These are phyloP conservation scores for Cryptosporidium viatorum DNA, from an alignment of 169 alveolate genomes.

Conservation along the genomic window DNA sequence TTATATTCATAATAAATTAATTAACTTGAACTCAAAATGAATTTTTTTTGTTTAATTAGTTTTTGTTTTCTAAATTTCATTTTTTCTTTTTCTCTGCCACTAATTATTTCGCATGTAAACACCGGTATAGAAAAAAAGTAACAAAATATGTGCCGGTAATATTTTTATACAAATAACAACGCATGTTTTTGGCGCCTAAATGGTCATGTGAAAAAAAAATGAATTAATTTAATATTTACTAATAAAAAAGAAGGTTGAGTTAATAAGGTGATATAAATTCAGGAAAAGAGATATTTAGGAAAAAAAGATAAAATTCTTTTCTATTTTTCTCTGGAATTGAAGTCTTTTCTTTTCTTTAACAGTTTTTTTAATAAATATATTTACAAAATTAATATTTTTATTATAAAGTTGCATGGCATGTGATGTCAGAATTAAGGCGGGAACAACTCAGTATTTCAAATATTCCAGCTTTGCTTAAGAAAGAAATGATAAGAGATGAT, in stretches of 20 bases:
- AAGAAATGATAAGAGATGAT: neutral
- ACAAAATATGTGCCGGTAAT: conserved; percentile 11
- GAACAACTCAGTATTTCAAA: neutral
- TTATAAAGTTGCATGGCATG: neutral
- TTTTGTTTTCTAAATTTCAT: neutral
- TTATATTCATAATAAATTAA: neutral
- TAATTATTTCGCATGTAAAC: neutral
- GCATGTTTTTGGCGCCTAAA: conserved; percentile 38
- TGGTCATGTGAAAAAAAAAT: neutral
- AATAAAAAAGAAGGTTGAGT: neutral
- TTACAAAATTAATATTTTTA: too few relatives aligned
- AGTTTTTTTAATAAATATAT: too few relatives aligned
- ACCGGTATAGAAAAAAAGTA: neutral
- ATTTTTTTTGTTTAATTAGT: neutral
- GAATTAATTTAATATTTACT: neutral
- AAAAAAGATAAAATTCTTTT: too few relatives aligned
- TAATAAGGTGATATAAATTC: neutral
- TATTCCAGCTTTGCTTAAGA: neutral
- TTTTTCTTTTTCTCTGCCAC: neutral
- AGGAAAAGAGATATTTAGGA: neutral
- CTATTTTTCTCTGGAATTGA: too few relatives aligned
- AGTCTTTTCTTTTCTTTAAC: too few relatives aligned
- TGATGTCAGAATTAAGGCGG: neutral
- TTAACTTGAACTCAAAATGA: neutral
- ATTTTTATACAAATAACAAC: neutral